Evolutionary conservation across 2,329 filamentous ascomycete species (phyloP).

Genomic region (Penicillium sp.): DNA sequence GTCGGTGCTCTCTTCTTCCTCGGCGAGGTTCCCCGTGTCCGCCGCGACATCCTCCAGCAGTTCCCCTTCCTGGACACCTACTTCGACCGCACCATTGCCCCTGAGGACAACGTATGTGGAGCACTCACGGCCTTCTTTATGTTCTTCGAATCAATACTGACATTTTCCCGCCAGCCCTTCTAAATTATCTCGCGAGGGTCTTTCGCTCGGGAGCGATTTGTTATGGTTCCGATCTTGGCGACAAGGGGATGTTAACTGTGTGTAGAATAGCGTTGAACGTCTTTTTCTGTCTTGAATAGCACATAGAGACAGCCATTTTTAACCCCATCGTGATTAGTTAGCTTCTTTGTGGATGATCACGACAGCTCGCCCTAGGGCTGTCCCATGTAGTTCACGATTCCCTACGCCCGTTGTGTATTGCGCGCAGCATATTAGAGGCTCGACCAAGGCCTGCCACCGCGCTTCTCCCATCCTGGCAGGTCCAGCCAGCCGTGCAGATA

Average conservation of each 20-base stretch:
- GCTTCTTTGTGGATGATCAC: constrained; percentile 4
- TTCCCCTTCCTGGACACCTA: constrained; percentile 57
- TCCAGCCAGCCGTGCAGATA: constrained; percentile 21
- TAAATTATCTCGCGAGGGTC: constrained; percentile 28
- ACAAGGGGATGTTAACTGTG: constrained; percentile 16
- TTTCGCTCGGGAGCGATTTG: constrained; percentile 13
- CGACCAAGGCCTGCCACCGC: not conserved
- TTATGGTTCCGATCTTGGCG: constrained; percentile 8
- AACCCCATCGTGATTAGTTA: constrained; percentile 5
- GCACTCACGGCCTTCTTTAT: not conserved
- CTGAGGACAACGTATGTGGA: constrained; percentile 59
- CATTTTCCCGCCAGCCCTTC: constrained; percentile 34
- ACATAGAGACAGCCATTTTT: constrained; percentile 33
- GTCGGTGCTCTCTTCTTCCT: constrained; percentile 64
- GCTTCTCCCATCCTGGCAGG: constrained; percentile 21
- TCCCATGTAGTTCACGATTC: too few relatives aligned
- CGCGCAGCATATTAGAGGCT: not conserved
- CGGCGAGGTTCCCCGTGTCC: constrained; percentile 61
- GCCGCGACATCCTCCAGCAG: constrained; percentile 61
- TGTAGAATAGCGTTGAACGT: constrained; percentile 40
- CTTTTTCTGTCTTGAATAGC: constrained; percentile 33
- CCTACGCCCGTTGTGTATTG: not conserved
- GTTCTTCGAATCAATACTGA: constrained; percentile 19
- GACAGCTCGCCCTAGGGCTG: too few relatives aligned
- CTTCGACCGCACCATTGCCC: constrained; percentile 57